Evolutionary conservation across 2,329 filamentous ascomycete species (phyloP).

Genomic region (Hortaea werneckii): DNA sequence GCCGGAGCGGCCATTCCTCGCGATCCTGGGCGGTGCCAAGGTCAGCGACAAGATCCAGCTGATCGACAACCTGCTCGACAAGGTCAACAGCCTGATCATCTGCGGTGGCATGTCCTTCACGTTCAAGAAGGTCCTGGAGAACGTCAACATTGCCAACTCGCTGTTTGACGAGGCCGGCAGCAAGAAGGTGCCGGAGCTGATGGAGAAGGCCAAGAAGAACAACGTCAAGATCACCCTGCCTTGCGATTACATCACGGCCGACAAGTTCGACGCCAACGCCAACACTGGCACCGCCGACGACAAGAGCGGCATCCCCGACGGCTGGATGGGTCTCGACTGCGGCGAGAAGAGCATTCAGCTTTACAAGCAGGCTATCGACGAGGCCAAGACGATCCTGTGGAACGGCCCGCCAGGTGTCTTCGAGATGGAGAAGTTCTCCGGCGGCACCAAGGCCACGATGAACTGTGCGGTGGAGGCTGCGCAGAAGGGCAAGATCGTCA

Average conservation of each 20-base stretch:
- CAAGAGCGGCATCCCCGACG: conserved; percentile 81
- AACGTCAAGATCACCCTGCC: conserved; percentile 91
- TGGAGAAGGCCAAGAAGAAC: conserved; percentile 95
- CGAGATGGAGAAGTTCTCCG: conserved; percentile 90
- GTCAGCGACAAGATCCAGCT: conserved; percentile 99
- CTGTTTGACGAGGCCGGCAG: conserved; percentile 89
- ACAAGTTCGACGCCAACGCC: conserved; percentile 86
- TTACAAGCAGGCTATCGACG: conserved; percentile 76
- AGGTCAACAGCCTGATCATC: conserved; percentile 94
- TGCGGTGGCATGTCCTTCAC: conserved; percentile 99
- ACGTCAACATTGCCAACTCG: conserved; percentile 77
- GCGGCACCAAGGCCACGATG: conserved; percentile 82
- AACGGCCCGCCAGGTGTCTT: conserved; percentile 97
- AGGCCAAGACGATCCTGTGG: conserved; percentile 96
- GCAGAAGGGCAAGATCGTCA: conserved; percentile 82
- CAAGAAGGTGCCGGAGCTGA: conserved; percentile 78
- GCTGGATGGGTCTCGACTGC: conserved; percentile 96
- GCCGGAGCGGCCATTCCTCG: conserved; percentile 90
- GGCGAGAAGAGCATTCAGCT: conserved; percentile 80
- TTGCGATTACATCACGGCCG: conserved; percentile 88
- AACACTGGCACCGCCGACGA: conserved; percentile 74
- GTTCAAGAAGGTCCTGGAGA: conserved; percentile 98
- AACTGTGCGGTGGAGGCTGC: conserved; percentile 77
- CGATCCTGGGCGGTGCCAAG: conserved; percentile 96
- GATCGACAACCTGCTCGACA: conserved; percentile 96